phyloP scores from a whole-genome alignment of 768 basidiomycete species.

The Mycena galopus region DNA sequence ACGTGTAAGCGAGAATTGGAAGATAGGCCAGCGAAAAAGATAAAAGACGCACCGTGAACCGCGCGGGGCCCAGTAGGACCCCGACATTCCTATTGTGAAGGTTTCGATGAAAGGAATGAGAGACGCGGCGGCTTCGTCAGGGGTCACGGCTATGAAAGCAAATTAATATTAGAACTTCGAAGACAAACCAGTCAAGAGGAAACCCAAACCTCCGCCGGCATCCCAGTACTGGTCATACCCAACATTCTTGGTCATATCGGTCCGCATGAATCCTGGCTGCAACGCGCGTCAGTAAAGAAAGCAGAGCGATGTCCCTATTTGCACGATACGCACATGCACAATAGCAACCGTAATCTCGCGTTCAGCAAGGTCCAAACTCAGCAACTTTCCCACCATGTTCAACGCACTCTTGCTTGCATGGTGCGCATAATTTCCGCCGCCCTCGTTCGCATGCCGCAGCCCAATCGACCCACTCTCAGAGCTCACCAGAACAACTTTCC shows the following conservation, averaged over 20 bases:
- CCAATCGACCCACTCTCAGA: constrained; percentile 61
- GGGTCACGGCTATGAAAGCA: constrained; percentile 54
- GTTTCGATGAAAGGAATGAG: constrained; percentile 53
- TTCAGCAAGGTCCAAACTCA: constrained; percentile 54
- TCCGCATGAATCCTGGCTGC: constrained; percentile 63
- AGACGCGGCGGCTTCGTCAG: constrained; percentile 54
- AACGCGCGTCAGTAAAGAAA: neutral
- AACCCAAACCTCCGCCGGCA: constrained; percentile 54
- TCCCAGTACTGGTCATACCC: constrained; percentile 61
- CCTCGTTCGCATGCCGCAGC: constrained; percentile 58
- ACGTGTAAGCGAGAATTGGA: no score
- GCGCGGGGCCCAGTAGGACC: constrained; percentile 62
- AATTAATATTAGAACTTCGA: neutral
- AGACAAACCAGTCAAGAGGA: neutral
- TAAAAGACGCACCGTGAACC: constrained; percentile 51
- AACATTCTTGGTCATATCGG: constrained; percentile 59
- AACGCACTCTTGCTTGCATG: constrained; percentile 62
- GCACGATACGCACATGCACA: constrained; percentile 54
- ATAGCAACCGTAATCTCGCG: constrained; percentile 55
- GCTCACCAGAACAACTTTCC: constrained; percentile 57
- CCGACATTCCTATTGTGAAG: constrained; percentile 50
- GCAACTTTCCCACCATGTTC: constrained; percentile 62
- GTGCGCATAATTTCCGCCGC: constrained; percentile 63
- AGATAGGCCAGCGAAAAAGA: neutral
- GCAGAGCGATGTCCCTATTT: neutral